Base-by-base conservation (phyloP, 805 yeast genomes). In the Candida gorgasii region DNA sequence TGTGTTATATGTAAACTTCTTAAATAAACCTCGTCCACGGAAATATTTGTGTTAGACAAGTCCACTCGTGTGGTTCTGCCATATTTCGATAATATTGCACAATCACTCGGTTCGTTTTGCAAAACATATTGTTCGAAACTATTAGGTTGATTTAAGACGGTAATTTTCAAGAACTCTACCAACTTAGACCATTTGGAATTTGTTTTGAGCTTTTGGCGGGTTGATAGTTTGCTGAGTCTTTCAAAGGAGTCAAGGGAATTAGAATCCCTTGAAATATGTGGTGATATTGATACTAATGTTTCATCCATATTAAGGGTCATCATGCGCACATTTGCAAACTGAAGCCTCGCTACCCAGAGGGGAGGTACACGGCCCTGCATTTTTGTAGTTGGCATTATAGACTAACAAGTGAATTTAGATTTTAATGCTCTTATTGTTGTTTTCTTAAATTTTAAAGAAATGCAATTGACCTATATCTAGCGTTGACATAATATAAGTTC, bases 81-180 rank as follows among this genome's bases (percentile, higher is more conserved):
- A 56, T 66, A 79, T 53, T 78, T 79, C 17, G 79, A 72, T 16
- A 76, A 65, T 15, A 79, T 62, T 3, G 82, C 70, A 49, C 80
- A 74, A 55, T 79, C 84, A 55, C 72, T 79, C 8, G 82, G 79
- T 48, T 78, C 79, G 15, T 65, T 40, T 3, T 54, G 47, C 14
- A 69, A 31, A 1, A 79, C 67, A 39, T 54, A 58, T 42, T 61
- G 51, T 43, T 79, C 84, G 44, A 79, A 73, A 12, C 59, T 37
- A 44, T 69, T 68, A 12, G 31, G 30, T n/a, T 20, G 4, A 2
- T 28, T 23, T 9, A 65, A 8, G 3, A 51, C 8, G 14, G 29
- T 55, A 7, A 60, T 48, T 42, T 54, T 59, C 19, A 58, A 12
- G 40, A 59, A 68, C 45, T 63, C 20, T 3, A 3, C 12, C 6